Conservation (phyloP, 768 basidiomycete genomes). For the Sporobolomyces pararoseus region DNA sequence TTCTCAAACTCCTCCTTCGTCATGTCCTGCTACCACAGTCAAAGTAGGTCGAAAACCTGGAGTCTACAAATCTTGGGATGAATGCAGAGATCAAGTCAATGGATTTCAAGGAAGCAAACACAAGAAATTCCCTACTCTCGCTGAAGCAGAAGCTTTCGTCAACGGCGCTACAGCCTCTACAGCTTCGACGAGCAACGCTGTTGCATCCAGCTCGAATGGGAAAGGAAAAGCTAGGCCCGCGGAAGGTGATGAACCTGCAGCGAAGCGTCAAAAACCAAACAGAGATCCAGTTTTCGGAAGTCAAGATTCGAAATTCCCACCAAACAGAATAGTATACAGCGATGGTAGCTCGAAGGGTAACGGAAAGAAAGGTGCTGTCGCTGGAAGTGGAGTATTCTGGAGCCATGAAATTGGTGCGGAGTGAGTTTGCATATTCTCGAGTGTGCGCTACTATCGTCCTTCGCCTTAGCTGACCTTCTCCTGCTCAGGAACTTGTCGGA, state of each 20-base stretch:
- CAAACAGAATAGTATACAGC: slow-evolving; percentile 62
- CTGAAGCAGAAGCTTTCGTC: slow-evolving; percentile 62
- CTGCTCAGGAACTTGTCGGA: slow-evolving; percentile 33
- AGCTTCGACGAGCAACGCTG: neutral
- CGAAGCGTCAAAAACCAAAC: neutral
- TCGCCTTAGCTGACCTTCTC: neutral
- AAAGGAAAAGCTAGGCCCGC: neutral
- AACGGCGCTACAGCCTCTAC: neutral
- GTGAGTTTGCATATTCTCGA: neutral
- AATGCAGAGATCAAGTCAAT: slow-evolving; percentile 66
- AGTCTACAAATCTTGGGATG: slow-evolving; percentile 68
- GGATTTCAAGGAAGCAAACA: slow-evolving; percentile 61
- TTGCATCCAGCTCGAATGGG: neutral
- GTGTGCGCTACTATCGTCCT: neutral
- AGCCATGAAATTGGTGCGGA: slow-evolving; percentile 49
- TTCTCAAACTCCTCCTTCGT: neutral
- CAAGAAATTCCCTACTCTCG: slow-evolving; percentile 63
- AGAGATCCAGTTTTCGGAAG: slow-evolving; percentile 7
- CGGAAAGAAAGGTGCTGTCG: slow-evolving; percentile 62
- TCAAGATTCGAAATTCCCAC: neutral
- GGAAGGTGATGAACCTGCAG: neutral
- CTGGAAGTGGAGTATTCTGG: slow-evolving; percentile 91
- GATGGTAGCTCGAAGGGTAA: slow-evolving; percentile 87
- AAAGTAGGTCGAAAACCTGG: slow-evolving; percentile 62
- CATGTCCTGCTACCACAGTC: slow-evolving; percentile 50